Conservation (phyloP, 768 basidiomycete species). For the Amanita thiersii region DNA sequence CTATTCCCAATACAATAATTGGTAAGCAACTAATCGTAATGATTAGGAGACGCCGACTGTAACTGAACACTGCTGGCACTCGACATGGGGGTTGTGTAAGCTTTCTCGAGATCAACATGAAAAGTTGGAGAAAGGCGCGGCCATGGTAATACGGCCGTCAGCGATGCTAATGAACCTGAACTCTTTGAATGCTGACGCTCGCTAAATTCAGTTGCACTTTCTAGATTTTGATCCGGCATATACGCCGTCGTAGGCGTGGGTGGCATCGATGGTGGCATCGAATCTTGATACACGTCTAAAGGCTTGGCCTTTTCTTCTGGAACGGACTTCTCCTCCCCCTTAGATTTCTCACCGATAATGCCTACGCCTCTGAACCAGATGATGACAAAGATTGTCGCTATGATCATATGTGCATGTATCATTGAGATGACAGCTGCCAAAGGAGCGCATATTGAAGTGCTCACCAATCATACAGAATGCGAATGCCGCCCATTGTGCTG, state of each 20-base stretch:
- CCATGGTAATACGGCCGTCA: neutral
- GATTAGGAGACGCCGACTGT: too few relatives aligned
- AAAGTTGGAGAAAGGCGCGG: neutral
- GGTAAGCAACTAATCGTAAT: too few relatives aligned
- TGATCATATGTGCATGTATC: too few relatives aligned
- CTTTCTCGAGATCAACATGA: neutral
- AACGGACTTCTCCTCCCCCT: slow-evolving; percentile 8
- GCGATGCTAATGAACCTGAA: neutral
- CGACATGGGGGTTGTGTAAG: too few relatives aligned
- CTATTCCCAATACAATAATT: too few relatives aligned
- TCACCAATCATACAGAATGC: slow-evolving; percentile 55
- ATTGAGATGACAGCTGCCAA: neutral
- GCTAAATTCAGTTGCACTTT: neutral
- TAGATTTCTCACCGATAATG: slow-evolving; percentile 14
- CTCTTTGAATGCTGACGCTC: neutral
- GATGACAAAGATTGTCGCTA: slow-evolving; percentile 17
- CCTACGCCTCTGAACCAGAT: slow-evolving; percentile 22
- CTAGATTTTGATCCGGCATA: neutral
- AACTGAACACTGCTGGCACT: too few relatives aligned
- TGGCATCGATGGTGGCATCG: neutral
- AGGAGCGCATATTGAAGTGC: slow-evolving; percentile 12
- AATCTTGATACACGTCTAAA: neutral
- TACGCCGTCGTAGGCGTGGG: neutral
- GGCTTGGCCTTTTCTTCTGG: neutral
- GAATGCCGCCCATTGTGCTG: slow-evolving; percentile 59